Evolutionary conservation across 768 basidiomycete genomes (phyloP).

Genomic region (Trametes sanguinea): DNA sequence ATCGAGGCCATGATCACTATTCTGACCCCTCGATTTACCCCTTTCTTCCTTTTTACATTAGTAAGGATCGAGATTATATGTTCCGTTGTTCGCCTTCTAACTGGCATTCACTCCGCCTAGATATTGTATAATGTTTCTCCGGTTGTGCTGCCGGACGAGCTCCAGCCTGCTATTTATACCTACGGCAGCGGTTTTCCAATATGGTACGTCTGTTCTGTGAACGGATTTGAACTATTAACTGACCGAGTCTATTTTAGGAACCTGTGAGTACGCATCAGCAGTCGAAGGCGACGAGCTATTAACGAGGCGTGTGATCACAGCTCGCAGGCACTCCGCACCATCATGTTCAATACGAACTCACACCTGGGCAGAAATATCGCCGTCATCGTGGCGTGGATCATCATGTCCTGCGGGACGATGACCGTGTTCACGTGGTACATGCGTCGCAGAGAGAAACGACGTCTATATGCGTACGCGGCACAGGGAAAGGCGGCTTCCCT

Average conservation of each 20-base stretch:
- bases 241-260: constrained; percentile 18
- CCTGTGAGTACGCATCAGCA: constrained; percentile 12
- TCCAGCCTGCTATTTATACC: constrained; percentile 32
- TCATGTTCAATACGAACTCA: constrained; percentile 39
- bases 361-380: constrained; percentile 36
- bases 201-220: constrained; percentile 23
- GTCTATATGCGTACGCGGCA: constrained; percentile 2
- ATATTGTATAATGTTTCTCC: constrained; percentile 37
- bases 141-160: constrained; percentile 34
- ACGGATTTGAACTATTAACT: background rate
- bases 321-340: constrained; percentile 35
- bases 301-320: constrained; percentile 7
- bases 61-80: constrained; percentile 22
- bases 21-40: constrained; percentile 35
- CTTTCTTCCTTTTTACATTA: constrained; percentile 37
- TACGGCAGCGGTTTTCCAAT: constrained; percentile 39
- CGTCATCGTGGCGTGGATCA: constrained; percentile 38
- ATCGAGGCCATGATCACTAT: constrained; percentile 38
- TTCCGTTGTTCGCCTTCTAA: background rate
- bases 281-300: no score
- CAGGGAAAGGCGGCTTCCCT: background rate
- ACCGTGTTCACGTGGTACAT: constrained; percentile 29
- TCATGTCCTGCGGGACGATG: constrained; percentile 28
- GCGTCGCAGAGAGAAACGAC: constrained; percentile 16
- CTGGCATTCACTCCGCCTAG: constrained; percentile 10